phyloP scores from a whole-genome alignment of 2,329 filamentous ascomycete species.

The Kalaharituber pfeilii region DNA sequence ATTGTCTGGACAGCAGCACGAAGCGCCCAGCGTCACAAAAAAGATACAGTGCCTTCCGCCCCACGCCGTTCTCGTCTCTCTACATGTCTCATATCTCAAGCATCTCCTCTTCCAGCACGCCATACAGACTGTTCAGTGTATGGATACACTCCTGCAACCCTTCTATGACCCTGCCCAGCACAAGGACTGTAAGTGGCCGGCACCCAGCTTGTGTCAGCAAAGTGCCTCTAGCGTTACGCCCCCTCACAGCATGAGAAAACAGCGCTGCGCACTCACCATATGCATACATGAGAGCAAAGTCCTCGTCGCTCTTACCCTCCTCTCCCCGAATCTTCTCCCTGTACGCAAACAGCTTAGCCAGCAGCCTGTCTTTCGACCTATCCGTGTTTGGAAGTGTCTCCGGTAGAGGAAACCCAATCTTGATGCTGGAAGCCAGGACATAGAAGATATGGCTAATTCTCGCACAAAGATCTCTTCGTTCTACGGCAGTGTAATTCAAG shows the following conservation, averaged over 20 bases:
- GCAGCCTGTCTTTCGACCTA: slow-evolving; percentile 59
- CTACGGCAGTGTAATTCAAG: slow-evolving; percentile 57
- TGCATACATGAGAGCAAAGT: slow-evolving; percentile 84
- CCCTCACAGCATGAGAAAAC: not conserved
- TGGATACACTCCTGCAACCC: slow-evolving; percentile 43
- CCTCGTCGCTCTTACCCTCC: slow-evolving; percentile 35
- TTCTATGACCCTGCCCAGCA: slow-evolving; percentile 48
- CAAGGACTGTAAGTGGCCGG: slow-evolving; percentile 30
- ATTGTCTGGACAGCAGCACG: too few species aligned
- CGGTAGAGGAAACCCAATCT: slow-evolving; percentile 82
- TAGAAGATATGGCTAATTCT: slow-evolving; percentile 76
- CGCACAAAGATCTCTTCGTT: slow-evolving; percentile 64
- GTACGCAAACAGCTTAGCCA: slow-evolving; percentile 79
- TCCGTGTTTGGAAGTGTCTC: slow-evolving; percentile 74
- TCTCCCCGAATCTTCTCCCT: slow-evolving; percentile 41
- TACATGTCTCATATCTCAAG: too few species aligned
- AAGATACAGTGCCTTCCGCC: too few species aligned
- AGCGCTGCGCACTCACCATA: slow-evolving; percentile 38
- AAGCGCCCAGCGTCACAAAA: too few species aligned
- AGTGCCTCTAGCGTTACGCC: too few species aligned
- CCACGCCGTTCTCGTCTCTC: too few species aligned
- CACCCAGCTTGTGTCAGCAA: not conserved
- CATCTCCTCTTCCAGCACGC: slow-evolving; percentile 43
- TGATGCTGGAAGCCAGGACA: slow-evolving; percentile 82
- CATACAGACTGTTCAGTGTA: slow-evolving; percentile 47